phyloP scores from a whole-genome alignment of 495 filamentous ascomycete species.

The Penicillium dipodomyicola region DNA sequence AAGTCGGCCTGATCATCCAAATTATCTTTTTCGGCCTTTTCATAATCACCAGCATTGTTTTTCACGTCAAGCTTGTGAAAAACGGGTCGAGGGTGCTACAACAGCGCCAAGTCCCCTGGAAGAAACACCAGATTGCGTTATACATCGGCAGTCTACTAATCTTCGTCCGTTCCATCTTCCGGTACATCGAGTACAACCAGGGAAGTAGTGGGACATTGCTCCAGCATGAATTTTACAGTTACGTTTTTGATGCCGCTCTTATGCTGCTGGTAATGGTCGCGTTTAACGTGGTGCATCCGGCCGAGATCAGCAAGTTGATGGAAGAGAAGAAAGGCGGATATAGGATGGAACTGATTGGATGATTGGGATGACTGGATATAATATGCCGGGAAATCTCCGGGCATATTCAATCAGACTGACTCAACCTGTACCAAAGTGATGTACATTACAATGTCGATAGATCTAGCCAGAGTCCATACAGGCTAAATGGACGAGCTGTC shows the following conservation, averaged over 20 bases:
- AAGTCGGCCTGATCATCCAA: neutral
- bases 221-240: neutral
- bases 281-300: conserved; percentile 1
- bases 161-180: neutral
- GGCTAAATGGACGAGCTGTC: neutral
- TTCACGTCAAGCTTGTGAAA: neutral
- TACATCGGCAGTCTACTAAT: neutral
- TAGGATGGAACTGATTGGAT: neutral
- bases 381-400: neutral
- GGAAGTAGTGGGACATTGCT: neutral
- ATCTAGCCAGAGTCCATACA: neutral
- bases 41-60: neutral
- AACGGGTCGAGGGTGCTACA: neutral
- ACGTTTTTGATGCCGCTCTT: neutral
- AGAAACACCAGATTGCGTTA: neutral
- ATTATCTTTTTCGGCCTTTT: neutral
- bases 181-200: neutral
- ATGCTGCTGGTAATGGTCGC: neutral
- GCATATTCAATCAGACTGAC: neutral
- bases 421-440: neutral
- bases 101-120: neutral
- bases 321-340: neutral
- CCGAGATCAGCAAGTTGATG: neutral
- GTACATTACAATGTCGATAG: neutral
- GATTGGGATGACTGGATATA: neutral